A percentile compares a stretch with the other conserved stretches of the same genome.
Evolutionary conservation across 169 alveolate species (phyloP).

Genomic region (Plasmodium vivax): DNA sequence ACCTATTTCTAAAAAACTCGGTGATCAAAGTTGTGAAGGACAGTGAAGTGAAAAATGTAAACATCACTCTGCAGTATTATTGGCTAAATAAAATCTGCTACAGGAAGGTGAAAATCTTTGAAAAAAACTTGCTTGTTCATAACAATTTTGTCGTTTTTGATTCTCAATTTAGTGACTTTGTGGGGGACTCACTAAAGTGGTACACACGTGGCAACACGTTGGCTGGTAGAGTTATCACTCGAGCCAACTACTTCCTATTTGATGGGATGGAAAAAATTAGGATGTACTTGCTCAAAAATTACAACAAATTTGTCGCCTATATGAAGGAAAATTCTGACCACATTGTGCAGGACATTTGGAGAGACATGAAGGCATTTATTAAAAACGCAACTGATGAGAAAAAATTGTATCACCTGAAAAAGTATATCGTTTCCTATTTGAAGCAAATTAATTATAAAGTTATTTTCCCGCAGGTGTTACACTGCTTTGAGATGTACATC

Average conservation of each 20-base stretch:
- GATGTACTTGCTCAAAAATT: neutral
- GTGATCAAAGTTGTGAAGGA: constrained; percentile 58
- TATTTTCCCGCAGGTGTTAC: neutral
- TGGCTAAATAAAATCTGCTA: constrained; percentile 39
- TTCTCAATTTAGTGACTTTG: constrained; percentile 21
- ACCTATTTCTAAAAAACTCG: constrained; percentile 41
- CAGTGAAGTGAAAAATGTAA: constrained; percentile 16
- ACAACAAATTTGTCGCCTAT: neutral
- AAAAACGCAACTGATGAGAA: neutral
- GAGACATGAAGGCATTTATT: neutral
- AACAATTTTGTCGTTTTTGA: constrained; percentile 49
- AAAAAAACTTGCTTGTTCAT: constrained; percentile 8
- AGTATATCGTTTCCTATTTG: neutral
- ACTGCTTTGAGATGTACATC: neutral
- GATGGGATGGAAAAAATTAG: neutral
- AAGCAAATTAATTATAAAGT: neutral
- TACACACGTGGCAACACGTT: neutral
- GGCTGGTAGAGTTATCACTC: neutral
- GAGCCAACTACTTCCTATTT: neutral
- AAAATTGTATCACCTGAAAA: neutral
- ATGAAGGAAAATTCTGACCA: neutral
- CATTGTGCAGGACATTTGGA: neutral
- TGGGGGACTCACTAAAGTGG: neutral
- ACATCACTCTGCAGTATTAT: constrained; percentile 19
- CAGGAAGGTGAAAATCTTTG: constrained; percentile 13